A percentile compares a stretch with the other conserved stretches of the same genome.
Conservation (phyloP, 1,284 basidiomycete species). For the Leucoagaricus sp. region DNA sequence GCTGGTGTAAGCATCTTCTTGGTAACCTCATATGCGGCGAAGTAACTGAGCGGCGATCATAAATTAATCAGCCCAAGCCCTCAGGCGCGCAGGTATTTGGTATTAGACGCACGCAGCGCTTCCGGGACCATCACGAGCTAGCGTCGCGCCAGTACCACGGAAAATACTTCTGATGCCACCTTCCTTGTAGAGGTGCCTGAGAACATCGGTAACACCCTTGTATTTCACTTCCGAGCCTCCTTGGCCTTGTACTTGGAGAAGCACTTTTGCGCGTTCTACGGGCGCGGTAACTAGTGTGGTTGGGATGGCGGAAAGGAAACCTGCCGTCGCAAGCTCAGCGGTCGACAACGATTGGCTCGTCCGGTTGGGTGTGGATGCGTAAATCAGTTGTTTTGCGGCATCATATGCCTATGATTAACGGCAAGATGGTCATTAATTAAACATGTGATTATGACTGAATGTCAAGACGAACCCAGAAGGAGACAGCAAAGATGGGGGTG, state of each 20-base stretch:
- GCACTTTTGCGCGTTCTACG: constrained; percentile 96
- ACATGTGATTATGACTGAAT: not conserved
- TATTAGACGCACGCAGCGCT: constrained; percentile 81
- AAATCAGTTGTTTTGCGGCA: constrained; percentile 88
- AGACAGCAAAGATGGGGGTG: constrained; percentile 97
- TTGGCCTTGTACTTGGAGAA: constrained; percentile 95
- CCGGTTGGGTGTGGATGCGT: constrained; percentile 70
- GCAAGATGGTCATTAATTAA: not conserved
- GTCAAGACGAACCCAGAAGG: constrained; percentile 82
- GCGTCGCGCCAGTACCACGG: constrained; percentile 90
- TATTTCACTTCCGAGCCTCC: constrained; percentile 75
- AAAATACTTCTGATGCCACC: constrained; percentile 93
- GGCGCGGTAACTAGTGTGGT: constrained; percentile 93
- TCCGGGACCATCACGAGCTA: constrained; percentile 95
- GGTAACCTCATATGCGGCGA: constrained; percentile 94
- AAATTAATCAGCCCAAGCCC: constrained; percentile 6
- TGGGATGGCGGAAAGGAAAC: constrained; percentile 94
- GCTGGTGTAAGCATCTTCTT: constrained; percentile 86
- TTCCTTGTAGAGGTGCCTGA: constrained; percentile 91
- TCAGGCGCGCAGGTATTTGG: constrained; percentile 2
- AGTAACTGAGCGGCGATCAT: constrained; percentile 67
- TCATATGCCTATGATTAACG: constrained; percentile 78
- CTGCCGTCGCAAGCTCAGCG: constrained; percentile 87
- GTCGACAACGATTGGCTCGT: constrained; percentile 67
- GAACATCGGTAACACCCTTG: constrained; percentile 91